A percentile compares a stretch with the other conserved stretches of the same genome.
phyloP scores from a whole-genome alignment of 805 yeast genomes.

The Kodamaea jinghongensis region DNA sequence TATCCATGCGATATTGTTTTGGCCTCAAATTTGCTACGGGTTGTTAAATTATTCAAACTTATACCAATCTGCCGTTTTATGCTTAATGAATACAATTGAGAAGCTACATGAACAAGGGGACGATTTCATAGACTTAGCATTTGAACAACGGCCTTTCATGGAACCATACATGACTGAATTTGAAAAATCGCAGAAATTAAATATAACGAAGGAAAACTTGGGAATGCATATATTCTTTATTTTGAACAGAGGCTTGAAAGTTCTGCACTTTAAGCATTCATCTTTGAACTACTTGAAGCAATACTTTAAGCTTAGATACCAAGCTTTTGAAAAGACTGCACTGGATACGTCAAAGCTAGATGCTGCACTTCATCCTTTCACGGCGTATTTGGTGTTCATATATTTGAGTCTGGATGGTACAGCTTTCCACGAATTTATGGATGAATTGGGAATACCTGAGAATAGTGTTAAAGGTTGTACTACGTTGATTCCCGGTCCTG shows the following conservation, averaged over 20 bases:
- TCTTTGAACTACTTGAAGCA: constrained; percentile 45
- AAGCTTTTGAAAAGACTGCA: neutral
- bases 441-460: constrained; percentile 20
- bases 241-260: constrained; percentile 55
- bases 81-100: constrained; percentile 26
- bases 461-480: constrained; percentile 14
- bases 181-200: constrained; percentile 42
- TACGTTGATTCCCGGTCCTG: constrained; percentile 25
- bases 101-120: constrained; percentile 23
- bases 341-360: neutral
- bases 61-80: constrained; percentile 32
- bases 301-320: constrained; percentile 30
- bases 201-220: constrained; percentile 44
- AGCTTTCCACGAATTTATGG: constrained; percentile 22
- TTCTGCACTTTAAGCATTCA: constrained; percentile 53
- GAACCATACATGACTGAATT: constrained; percentile 40
- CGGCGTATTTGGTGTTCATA: constrained; percentile 31
- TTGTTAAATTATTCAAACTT: constrained; percentile 27
- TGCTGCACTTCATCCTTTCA: constrained; percentile 1
- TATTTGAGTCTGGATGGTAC: constrained; percentile 28
- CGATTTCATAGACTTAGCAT: constrained; percentile 26
- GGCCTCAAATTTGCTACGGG: constrained; percentile 41
- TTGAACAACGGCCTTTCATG: constrained; percentile 34
- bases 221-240: constrained; percentile 49
- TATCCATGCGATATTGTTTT: constrained; percentile 47